phyloP scores from a whole-genome alignment of 2,329 filamentous ascomycete genomes.

The Xylaria hypoxylon region DNA sequence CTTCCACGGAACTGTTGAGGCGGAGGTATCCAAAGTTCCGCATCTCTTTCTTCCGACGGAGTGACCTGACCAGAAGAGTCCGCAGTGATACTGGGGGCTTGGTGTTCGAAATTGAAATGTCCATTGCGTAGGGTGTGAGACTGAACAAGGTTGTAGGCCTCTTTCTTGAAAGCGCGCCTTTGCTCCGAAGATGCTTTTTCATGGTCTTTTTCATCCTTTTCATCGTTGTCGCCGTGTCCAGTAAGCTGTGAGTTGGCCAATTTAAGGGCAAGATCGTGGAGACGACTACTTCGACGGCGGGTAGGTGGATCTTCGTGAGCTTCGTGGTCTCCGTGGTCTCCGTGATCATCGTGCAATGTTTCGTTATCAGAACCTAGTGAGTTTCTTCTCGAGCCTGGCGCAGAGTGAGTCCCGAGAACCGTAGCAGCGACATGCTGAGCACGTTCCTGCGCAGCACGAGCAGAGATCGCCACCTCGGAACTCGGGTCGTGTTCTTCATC shows the following conservation, averaged over 20 bases:
- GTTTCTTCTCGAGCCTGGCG: slow-evolving; percentile 50
- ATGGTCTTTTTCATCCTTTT: slow-evolving; percentile 34
- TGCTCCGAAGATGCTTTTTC: slow-evolving; percentile 41
- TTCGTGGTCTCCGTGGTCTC: slow-evolving; percentile 44
- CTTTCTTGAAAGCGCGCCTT: slow-evolving; percentile 49
- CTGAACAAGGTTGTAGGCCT: slow-evolving; percentile 58
- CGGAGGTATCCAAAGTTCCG: slow-evolving; percentile 56
- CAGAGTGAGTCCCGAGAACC: slow-evolving; percentile 53
- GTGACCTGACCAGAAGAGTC: slow-evolving; percentile 42
- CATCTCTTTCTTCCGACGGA: slow-evolving; percentile 54
- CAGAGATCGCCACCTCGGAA: slow-evolving; percentile 50
- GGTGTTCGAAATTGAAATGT: slow-evolving; percentile 35
- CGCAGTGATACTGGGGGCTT: slow-evolving; percentile 33
- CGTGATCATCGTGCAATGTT: slow-evolving; percentile 47
- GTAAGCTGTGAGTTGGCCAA: slow-evolving; percentile 25
- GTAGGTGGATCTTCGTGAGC: slow-evolving; percentile 44
- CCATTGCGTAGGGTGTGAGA: slow-evolving; percentile 53
- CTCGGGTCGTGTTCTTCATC: slow-evolving; percentile 43
- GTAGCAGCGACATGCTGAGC: slow-evolving; percentile 57
- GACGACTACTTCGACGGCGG: slow-evolving; percentile 49
- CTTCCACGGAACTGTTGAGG: slow-evolving; percentile 59
- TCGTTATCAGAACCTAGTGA: slow-evolving; percentile 55
- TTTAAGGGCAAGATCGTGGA: slow-evolving; percentile 49
- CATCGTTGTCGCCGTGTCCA: slow-evolving; percentile 29
- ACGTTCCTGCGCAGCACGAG: slow-evolving; percentile 58